Evolutionary conservation across 108 stramenopile species (phyloP), one percentile per base, ranked within the genome.

Genomic region (Skeletonema marinoi): DNA sequence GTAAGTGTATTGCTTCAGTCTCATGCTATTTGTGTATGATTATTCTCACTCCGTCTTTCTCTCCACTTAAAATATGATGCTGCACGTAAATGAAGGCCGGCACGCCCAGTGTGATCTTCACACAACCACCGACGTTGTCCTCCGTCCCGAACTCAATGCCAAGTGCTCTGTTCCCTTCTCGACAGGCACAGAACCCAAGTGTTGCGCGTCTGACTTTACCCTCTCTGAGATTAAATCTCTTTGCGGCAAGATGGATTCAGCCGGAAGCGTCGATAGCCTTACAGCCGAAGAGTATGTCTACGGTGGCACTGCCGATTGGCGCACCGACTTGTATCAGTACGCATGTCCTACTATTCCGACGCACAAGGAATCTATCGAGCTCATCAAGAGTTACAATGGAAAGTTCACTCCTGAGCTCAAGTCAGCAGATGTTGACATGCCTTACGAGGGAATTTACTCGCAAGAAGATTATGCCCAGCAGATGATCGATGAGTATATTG

Each of bases 91-190:
- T 32, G 11, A 58, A 69, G 68, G 68, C 42, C 88, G 92, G 59
- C 92, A 93, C 50, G 67, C 88, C 17, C 92, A 90, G 51, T 90
- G 92, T 70, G 92, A 90, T 70, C 65, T 93, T 60, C 92, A 93
- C 73, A 88, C 88, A 8, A 89, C 89, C 12, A 93, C 89, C 35
- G 77, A 93, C 42, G 85, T 88, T 19, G 88, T 88, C 61, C 74
- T 78, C 11, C 74, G 60, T 65, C 83, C 83, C 11, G 88, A 89
- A 0, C 36, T 93, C 35, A 90, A 89, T 58, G 88, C 86, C 60
- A 92, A 89, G 77, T 93, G 89, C 68, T 84, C 87, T 48, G 73
- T 60, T 44, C 92, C 89, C 12, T 93, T 67, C 61, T 68, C 54
- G 12, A 66, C 73, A 30, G 87, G 86, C 29, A 82, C 65, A 3